Conservation (phyloP, 768 basidiomycete species). For the Coprinopsis strossmayeri region DNA sequence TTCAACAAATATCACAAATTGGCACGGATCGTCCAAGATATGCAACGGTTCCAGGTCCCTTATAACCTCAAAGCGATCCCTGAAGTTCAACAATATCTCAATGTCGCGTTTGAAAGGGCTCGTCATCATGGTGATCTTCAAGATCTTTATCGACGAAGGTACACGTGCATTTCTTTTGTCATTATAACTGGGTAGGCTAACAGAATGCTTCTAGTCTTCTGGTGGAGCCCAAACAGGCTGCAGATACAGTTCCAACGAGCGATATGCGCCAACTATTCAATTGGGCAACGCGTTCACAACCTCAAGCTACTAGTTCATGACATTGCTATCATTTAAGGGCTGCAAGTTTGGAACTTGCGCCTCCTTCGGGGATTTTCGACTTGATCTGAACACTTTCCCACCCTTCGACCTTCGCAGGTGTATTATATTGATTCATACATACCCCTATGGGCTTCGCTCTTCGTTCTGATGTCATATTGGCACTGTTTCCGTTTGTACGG, state of each 20-base stretch:
- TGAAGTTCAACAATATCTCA: conserved; percentile 80
- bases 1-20: conserved; percentile 96
- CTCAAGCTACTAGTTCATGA: conserved; percentile 11
- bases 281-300: conserved; percentile 64
- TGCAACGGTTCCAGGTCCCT: conserved; percentile 86
- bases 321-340: neutral
- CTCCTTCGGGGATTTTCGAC: neutral
- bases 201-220: conserved; percentile 63
- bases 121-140: conserved; percentile 76
- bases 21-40: conserved; percentile 81
- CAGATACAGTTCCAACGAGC: conserved; percentile 54
- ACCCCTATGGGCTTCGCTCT: too few relatives aligned
- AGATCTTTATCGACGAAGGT: conserved; percentile 84
- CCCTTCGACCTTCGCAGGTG: neutral
- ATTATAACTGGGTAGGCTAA: too few relatives aligned
- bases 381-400: neutral
- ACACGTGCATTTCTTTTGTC: conserved; percentile 16
- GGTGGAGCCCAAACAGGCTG: conserved; percentile 77
- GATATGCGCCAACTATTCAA: conserved; percentile 78
- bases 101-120: conserved; percentile 66
- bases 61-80: conserved; percentile 86
- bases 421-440: too few relatives aligned
- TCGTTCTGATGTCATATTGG: too few relatives aligned
- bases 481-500: neutral
- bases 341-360: neutral